Base-by-base conservation (phyloP, 306 rosid species). In the Phaseolus lunatus region DNA sequence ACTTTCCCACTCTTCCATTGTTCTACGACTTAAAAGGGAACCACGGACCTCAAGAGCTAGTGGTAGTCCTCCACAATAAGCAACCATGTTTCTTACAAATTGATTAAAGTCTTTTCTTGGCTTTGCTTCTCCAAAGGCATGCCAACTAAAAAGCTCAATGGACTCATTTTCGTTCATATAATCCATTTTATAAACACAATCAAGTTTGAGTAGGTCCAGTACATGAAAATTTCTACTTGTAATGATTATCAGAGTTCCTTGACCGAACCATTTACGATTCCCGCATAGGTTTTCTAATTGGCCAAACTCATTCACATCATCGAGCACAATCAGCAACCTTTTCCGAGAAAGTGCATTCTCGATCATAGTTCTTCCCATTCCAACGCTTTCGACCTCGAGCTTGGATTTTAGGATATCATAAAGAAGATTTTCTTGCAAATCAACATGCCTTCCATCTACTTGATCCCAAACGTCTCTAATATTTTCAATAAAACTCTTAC, bases 381-480 rank as follows among this genome's bases (percentile, higher is more conserved):
- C 53, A 47, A 3, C 6, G 20, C 20, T 47, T 0, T 47, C 7
- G 4, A 47, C 4, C 5, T 16, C 5, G 0, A 47, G 1, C 19
- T 15, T 16, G 2, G 16, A 4, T 16, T 47, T 47, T 5, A 47
- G 53, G 53, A 47, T 20, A 47, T 47, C 9, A 4, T 2, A 16
- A 4, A 47, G 19, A 15, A 47, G 53, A n/a, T 33, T 27, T 43
- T 73, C 2, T 58, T 73, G 78, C 5, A 73, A 24, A 73, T 9
- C 12, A 24, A 58, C 16, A 9, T 24, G 27, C 27, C 0, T 8
- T 24, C 26, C 78, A 56, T 23, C 1, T 24, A 24, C 26, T n/a
- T 14, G 5, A 35, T 12, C 20, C 31, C 50, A 53, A 13, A 13
- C 48, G 20, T 72, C 53, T 37, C 66, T 37, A 13, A 72, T 22